Percentiles rank a stretch among this genome's conserved stretches.
These are phyloP conservation scores for Dioscorea zingiberensis DNA, from an alignment of 106 monocot genomes.

Conservation along the genomic window DNA sequence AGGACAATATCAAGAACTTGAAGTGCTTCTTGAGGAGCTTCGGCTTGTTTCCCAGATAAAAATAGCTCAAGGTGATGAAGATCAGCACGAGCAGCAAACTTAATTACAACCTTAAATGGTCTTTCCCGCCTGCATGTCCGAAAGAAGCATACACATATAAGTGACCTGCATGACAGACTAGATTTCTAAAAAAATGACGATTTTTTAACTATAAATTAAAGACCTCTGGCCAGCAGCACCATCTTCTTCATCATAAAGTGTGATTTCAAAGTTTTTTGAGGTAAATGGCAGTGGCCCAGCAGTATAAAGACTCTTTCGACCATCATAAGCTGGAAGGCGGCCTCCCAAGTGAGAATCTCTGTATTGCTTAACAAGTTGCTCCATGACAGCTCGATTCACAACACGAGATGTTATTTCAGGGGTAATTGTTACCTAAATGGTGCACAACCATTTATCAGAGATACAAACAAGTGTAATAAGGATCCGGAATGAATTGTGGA, in stretches of 20 bases:
- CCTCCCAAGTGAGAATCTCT: constrained; percentile 62
- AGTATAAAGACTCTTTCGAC: constrained; percentile 86
- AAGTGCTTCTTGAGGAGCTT: constrained; percentile 87
- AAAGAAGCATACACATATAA: background rate
- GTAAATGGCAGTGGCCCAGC: constrained; percentile 81
- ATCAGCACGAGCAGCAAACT: constrained; percentile 75
- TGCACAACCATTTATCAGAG: background rate
- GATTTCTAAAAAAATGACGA: background rate
- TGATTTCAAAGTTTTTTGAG: constrained; percentile 57
- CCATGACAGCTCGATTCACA: constrained; percentile 86
- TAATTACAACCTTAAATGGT: constrained; percentile 57
- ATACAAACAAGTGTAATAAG: background rate
- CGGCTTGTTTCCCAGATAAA: constrained; percentile 61
- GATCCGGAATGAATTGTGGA: background rate
- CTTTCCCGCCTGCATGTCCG: constrained; percentile 39
- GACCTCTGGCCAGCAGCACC: constrained; percentile 41
- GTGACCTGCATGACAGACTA: too few relatives aligned
- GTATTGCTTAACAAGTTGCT: constrained; percentile 49
- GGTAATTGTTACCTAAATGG: constrained; percentile 61
- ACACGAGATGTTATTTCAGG: constrained; percentile 76
- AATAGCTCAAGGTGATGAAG: constrained; percentile 69
- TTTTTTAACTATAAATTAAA: background rate
- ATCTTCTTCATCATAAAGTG: constrained; percentile 69
- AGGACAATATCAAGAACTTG: constrained; percentile 87
- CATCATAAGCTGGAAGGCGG: constrained; percentile 89